phyloP scores from a whole-genome alignment of 2,329 filamentous ascomycete species.

The Colletotrichum eleusines region DNA sequence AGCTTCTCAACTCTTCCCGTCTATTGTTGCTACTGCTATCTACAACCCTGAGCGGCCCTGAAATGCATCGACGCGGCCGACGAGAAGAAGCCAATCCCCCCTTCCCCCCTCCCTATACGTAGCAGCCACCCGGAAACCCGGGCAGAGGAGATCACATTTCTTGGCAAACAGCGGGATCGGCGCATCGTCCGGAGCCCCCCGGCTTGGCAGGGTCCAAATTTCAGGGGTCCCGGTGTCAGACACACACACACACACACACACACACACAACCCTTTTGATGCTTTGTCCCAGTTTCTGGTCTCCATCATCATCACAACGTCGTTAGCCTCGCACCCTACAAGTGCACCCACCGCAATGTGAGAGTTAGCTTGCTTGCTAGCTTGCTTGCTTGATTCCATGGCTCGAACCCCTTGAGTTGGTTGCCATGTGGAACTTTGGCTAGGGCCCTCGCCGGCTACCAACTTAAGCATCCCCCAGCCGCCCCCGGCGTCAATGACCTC shows the following conservation, averaged over 20 bases:
- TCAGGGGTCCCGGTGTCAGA: slow-evolving; percentile 17
- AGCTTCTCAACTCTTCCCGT: no score
- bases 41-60: background rate
- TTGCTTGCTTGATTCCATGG: background rate
- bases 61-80: no score
- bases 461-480: background rate
- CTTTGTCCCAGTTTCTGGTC: background rate
- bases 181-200: slow-evolving; percentile 22
- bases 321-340: background rate
- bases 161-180: slow-evolving; percentile 34
- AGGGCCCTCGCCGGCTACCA: background rate
- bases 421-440: background rate
- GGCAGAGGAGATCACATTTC: slow-evolving; percentile 17
- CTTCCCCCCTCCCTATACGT: background rate
- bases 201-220: slow-evolving; percentile 41
- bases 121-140: background rate
- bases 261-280: background rate
- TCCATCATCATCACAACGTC: background rate
- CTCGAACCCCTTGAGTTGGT: background rate
- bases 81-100: no score
- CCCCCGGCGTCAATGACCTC: background rate
- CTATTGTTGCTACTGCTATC: background rate
- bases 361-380: background rate
- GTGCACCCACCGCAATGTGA: background rate
- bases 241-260: slow-evolving; percentile 1